Percentiles rank a stretch among this genome's conserved stretches.
These are phyloP conservation scores for Pochonia chlamydosporia DNA, from an alignment of 2,329 filamentous ascomycete genomes.

Conservation along the genomic window DNA sequence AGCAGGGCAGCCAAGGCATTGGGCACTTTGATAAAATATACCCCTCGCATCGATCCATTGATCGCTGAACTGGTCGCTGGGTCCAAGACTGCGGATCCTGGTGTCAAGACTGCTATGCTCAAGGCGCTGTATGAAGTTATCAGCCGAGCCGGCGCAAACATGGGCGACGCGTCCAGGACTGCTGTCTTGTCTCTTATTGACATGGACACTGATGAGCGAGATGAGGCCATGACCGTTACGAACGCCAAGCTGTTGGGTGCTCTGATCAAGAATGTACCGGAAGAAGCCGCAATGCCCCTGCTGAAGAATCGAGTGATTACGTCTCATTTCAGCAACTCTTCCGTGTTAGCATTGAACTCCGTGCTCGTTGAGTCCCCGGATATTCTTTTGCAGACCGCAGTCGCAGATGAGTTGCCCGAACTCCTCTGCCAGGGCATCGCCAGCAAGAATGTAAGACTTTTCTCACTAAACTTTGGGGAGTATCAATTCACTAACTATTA, in stretches of 20 bases:
- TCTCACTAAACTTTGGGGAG: neutral
- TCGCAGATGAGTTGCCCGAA: slow-evolving; percentile 69
- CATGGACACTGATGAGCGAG: slow-evolving; percentile 68
- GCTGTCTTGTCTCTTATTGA: slow-evolving; percentile 89
- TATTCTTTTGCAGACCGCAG: slow-evolving; percentile 57
- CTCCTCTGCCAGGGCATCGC: slow-evolving; percentile 74
- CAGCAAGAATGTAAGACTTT: slow-evolving; percentile 62
- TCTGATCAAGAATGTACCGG: slow-evolving; percentile 77
- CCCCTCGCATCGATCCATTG: slow-evolving; percentile 88
- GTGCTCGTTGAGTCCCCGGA: slow-evolving; percentile 76
- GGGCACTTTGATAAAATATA: slow-evolving; percentile 92
- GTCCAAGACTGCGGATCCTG: slow-evolving; percentile 77
- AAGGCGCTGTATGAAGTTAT: slow-evolving; percentile 95
- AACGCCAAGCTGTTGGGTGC: slow-evolving; percentile 87
- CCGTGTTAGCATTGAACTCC: slow-evolving; percentile 82
- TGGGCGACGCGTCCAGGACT: slow-evolving; percentile 83
- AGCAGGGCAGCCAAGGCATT: slow-evolving; percentile 87
- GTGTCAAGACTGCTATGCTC: slow-evolving; percentile 92
- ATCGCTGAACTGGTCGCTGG: slow-evolving; percentile 92
- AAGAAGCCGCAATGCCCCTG: slow-evolving; percentile 56
- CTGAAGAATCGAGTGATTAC: slow-evolving; percentile 73
- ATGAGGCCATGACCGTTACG: slow-evolving; percentile 77
- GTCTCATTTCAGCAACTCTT: slow-evolving; percentile 67
- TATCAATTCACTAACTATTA: slow-evolving; percentile 1
- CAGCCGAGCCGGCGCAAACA: slow-evolving; percentile 87